Evolutionary conservation across 108 stramenopile genomes (phyloP), one percentile per base, ranked within the genome.

Genomic region (Schizochytrium sp.): DNA sequence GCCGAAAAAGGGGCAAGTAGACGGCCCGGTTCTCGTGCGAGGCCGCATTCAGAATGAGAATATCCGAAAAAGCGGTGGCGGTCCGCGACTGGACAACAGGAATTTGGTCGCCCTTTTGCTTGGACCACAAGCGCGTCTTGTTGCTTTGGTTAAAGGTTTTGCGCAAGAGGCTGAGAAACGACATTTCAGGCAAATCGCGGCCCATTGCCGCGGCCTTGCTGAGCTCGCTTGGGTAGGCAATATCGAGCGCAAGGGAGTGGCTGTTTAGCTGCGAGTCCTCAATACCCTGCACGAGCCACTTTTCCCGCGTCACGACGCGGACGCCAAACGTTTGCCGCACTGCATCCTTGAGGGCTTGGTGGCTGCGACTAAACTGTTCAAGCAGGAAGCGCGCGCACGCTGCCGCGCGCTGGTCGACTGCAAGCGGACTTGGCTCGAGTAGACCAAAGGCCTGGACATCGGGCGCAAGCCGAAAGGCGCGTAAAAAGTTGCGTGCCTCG

Each of bases 331-430:
- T 53, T 12, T 83, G 76, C 4, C n/a, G 6, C 10, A 83, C 23
- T 8, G 25, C 76, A 34, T 83, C 51, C 51, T 83, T 83, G n/a
- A 83, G 51, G 6, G 51, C 48, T 10, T 47, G 45, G 51, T 83
- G 76, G 51, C 76, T 83, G 19, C 76, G 45, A 45, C 76, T 83
- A 23, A 83, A 83, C 23, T 87, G 87, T 43, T 87, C 87, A 21
- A 87, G 45, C 58, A 59, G 5, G 59, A 87, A 87, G 59, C 87
- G 87, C 23, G 28, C 43, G 34, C 29, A 87, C 8, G 58, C 87
- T 6, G 29, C 57, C 6, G 34, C 6, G 5, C 87, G 29, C 44
- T 58, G 29, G 59, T 58, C 58, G 29, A 58, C 25, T 14, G 5
- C 58, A 10, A 58, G 58, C 8, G 25, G 87, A 5, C 34, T 87